Conservation (phyloP, 2,329 filamentous ascomycete species). For the Lachnellula arida region DNA sequence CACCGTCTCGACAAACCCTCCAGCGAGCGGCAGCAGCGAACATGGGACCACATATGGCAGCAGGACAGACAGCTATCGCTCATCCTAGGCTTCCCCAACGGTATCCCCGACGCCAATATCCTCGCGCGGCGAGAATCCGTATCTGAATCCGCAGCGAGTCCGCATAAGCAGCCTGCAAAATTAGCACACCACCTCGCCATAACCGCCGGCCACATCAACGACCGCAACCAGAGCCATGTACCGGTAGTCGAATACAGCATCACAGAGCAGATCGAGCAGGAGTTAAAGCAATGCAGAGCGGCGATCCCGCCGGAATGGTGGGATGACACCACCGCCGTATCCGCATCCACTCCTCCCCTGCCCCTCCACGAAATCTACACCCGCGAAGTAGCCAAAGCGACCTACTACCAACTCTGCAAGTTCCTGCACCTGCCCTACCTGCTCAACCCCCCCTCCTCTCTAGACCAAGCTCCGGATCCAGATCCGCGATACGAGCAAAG, state of each 20-base stretch:
- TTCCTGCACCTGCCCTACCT: constrained; percentile 45
- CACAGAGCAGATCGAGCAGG: constrained; percentile 39
- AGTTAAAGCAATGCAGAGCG: constrained; percentile 33
- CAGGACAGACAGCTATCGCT: constrained; percentile 47
- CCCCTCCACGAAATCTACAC: constrained; percentile 29
- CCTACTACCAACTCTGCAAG: constrained; percentile 36
- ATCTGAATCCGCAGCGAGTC: constrained; percentile 2
- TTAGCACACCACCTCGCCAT: constrained; percentile 25
- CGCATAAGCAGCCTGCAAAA: not conserved
- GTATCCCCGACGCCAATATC: constrained; percentile 22
- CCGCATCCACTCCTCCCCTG: constrained; percentile 19
- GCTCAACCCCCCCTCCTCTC: constrained; percentile 26
- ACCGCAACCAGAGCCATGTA: constrained; percentile 37
- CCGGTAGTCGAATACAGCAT: constrained; percentile 33
- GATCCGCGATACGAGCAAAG: constrained; percentile 31
- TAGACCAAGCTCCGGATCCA: constrained; percentile 23
- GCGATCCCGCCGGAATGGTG: constrained; percentile 32
- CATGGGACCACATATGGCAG: constrained; percentile 39
- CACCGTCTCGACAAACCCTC: constrained; percentile 32
- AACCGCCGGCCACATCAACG: constrained; percentile 36
- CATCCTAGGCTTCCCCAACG: constrained; percentile 49
- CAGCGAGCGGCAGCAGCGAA: constrained; percentile 31
- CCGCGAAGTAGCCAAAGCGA: constrained; percentile 36
- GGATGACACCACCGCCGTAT: constrained; percentile 10
- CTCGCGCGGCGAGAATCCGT: constrained; percentile 16